Evolutionary conservation across 805 yeast genomes (phyloP).

Genomic region (Wickerhamiella parazyma): DNA sequence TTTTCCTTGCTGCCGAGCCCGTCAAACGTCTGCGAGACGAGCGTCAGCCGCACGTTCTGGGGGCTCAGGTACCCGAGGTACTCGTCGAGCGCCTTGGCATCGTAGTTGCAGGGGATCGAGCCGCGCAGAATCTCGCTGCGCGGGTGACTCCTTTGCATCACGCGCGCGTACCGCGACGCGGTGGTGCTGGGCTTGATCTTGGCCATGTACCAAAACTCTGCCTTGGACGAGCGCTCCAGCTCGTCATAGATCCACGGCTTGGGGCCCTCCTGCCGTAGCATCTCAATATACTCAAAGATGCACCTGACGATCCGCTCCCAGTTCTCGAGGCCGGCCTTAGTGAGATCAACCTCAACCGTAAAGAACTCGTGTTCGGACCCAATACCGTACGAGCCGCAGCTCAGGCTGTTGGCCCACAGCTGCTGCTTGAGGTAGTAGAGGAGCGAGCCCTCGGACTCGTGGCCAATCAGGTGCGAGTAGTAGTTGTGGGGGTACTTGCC

Average conservation of each 20-base stretch:
- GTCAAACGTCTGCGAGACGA: slow-evolving; percentile 41
- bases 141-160: slow-evolving; percentile 52
- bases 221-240: slow-evolving; percentile 48
- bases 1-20: slow-evolving; percentile 43
- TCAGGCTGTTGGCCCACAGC: slow-evolving; percentile 70
- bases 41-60: slow-evolving; percentile 44
- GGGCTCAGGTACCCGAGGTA: slow-evolving; percentile 39
- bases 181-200: slow-evolving; percentile 60
- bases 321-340: slow-evolving; percentile 48
- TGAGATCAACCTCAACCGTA: slow-evolving; percentile 58
- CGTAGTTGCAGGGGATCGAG: slow-evolving; percentile 43
- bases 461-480: slow-evolving; percentile 75
- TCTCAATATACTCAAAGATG: slow-evolving; percentile 58
- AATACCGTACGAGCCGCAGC: slow-evolving; percentile 49
- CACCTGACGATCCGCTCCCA: slow-evolving; percentile 47
- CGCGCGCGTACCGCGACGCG: slow-evolving; percentile 52
- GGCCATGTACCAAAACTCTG: slow-evolving; percentile 69
- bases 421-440: slow-evolving; percentile 51
- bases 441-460: slow-evolving; percentile 81
- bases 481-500: slow-evolving; percentile 56
- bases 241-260: slow-evolving; percentile 75
- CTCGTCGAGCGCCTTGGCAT: slow-evolving; percentile 38
- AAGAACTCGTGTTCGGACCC: slow-evolving; percentile 54
- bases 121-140: slow-evolving; percentile 47
- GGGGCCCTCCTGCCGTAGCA: slow-evolving; percentile 46